Evolutionary conservation across 2,329 filamentous ascomycete species (phyloP).

Genomic region (Fusarium sp.): DNA sequence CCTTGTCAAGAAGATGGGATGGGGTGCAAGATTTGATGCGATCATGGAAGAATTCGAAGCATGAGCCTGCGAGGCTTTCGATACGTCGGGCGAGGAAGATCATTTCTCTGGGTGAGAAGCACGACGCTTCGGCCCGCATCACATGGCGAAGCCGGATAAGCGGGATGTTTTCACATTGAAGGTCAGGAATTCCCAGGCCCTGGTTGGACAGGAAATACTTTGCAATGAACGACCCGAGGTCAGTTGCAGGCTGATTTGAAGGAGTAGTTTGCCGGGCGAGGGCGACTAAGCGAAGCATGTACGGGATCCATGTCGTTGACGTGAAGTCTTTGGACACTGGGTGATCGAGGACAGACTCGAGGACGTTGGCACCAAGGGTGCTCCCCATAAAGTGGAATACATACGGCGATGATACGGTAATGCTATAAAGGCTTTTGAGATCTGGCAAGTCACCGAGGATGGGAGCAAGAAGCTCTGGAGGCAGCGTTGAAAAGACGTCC

Average conservation of each 20-base stretch:
- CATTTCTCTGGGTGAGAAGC: constrained; percentile 1
- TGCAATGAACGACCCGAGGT: constrained; percentile 6
- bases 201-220: constrained; percentile 13
- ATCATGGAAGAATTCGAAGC: constrained; percentile 21
- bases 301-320: constrained; percentile 21
- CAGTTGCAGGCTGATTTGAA: background rate
- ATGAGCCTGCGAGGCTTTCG: constrained; percentile 7
- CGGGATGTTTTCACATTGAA: background rate
- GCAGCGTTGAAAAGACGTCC: constrained; percentile 21
- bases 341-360: constrained; percentile 15
- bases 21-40: constrained; percentile 6
- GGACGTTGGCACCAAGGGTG: constrained; percentile 7
- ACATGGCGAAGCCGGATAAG: constrained; percentile 4
- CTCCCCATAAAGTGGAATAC: constrained; percentile 19
- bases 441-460: constrained; percentile 13
- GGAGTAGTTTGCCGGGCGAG: constrained; percentile 9
- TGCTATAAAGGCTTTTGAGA: constrained; percentile 9
- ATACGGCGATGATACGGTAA: constrained; percentile 5
- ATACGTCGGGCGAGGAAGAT: constrained; percentile 18
- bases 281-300: constrained; percentile 23
- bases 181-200: background rate
- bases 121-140: background rate
- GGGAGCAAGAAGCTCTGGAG: constrained; percentile 19
- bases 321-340: constrained; percentile 2
- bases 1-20: constrained; percentile 18